Evolutionary conservation across 495 filamentous ascomycete genomes (phyloP).

Genomic region (Aspergillus baeticus): DNA sequence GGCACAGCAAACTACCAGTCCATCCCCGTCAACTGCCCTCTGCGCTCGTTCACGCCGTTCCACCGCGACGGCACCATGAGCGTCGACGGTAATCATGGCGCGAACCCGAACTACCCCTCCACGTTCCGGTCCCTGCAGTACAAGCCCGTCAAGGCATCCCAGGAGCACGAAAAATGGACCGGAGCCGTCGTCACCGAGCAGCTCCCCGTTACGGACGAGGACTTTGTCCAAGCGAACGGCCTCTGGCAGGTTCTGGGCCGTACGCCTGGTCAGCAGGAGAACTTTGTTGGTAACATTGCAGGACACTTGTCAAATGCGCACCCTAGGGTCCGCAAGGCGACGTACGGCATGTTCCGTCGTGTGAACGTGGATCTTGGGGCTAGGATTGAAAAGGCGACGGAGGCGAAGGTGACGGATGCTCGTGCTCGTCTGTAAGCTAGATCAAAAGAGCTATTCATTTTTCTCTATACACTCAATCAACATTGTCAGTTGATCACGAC

Average conservation of each 20-base stretch:
- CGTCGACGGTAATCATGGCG: constrained; percentile 68
- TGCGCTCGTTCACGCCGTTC: constrained; percentile 67
- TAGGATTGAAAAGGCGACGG: constrained; percentile 44
- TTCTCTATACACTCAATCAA: background rate
- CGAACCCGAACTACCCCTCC: constrained; percentile 67
- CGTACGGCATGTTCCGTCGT: constrained; percentile 51
- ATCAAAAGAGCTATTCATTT: background rate
- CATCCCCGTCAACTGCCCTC: constrained; percentile 74
- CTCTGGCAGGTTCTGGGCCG: constrained; percentile 67
- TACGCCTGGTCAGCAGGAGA: constrained; percentile 62
- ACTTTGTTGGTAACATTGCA: constrained; percentile 63
- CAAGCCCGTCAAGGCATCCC: constrained; percentile 55
- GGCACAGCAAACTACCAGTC: constrained; percentile 77
- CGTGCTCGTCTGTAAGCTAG: constrained; percentile 31
- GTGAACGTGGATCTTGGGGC: constrained; percentile 45
- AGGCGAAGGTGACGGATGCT: constrained; percentile 28
- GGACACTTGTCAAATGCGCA: constrained; percentile 50
- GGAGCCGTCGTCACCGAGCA: constrained; percentile 47
- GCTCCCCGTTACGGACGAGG: constrained; percentile 51
- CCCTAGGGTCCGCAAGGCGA: constrained; percentile 52
- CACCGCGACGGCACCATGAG: constrained; percentile 75
- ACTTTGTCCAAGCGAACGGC: constrained; percentile 63
- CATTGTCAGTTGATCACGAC: too few relatives aligned
- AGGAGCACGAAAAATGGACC: constrained; percentile 64
- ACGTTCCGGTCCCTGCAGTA: constrained; percentile 59